Evolutionary conservation across 192 early-diverging fungal species (phyloP).

Genomic region (Lobosporangium transversale): DNA sequence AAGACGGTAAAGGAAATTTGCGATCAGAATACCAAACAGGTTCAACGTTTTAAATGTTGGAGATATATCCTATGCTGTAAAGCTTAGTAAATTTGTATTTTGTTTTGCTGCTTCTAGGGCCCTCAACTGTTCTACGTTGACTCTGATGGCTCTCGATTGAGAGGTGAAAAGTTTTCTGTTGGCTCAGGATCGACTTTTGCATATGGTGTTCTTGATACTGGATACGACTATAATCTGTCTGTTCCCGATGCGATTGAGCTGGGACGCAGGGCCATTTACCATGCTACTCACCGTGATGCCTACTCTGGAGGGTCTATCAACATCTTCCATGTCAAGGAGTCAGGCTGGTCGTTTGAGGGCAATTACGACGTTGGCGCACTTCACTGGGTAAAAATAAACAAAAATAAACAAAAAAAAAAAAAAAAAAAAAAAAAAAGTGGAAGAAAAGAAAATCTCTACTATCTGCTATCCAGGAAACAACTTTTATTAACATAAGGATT

Average conservation of each 20-base stretch:
- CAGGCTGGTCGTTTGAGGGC: slow-evolving; percentile 90
- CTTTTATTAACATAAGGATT: no score
- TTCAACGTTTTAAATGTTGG: no score
- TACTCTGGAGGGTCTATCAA: slow-evolving; percentile 90
- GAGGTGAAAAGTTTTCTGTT: slow-evolving; percentile 92
- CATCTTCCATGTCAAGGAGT: slow-evolving; percentile 90
- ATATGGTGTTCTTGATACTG: slow-evolving; percentile 95
- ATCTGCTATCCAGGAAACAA: no score
- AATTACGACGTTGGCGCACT: slow-evolving; percentile 87
- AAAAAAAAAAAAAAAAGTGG: no score
- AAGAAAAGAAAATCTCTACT: no score
- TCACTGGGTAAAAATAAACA: slow-evolving; percentile 76
- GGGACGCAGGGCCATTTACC: slow-evolving; percentile 91
- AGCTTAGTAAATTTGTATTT: no score
- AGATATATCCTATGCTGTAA: no score
- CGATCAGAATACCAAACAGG: no score
- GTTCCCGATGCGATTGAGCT: slow-evolving; percentile 91
- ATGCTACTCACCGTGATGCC: slow-evolving; percentile 95
- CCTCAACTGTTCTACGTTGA: slow-evolving; percentile 97
- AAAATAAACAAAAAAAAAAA: no score
- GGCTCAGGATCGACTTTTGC: slow-evolving; percentile 99
- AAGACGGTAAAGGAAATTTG: slow-evolving; percentile 73
- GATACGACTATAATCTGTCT: slow-evolving; percentile 84
- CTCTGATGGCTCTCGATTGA: slow-evolving; percentile 90
- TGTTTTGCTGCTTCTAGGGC: no score